Evolutionary conservation across 2,329 filamentous ascomycete genomes (phyloP).

Genomic region (Ceratocystis albifundus): DNA sequence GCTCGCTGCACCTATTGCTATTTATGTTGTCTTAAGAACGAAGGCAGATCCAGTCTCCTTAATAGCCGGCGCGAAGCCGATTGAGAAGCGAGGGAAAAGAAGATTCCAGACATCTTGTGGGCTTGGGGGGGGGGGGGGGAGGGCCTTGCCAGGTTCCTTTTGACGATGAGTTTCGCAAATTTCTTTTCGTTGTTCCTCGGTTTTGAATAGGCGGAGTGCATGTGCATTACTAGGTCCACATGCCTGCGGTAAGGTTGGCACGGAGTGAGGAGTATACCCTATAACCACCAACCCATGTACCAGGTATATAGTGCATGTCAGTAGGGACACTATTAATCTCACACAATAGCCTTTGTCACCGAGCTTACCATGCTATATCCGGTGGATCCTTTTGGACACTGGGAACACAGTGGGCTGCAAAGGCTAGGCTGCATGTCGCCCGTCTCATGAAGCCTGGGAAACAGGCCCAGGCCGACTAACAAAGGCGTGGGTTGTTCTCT

Average conservation of each 20-base stretch:
- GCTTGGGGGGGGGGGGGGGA: neutral
- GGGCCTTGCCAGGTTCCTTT: neutral
- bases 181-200: too few relatives aligned
- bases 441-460: too few relatives aligned
- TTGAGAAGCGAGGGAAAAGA: neutral
- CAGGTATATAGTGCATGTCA: neutral
- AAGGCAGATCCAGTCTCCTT: neutral
- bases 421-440: neutral
- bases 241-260: too few relatives aligned
- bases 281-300: neutral
- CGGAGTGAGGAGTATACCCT: neutral
- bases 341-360: neutral
- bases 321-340: neutral
- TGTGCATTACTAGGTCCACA: too few relatives aligned
- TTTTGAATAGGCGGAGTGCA: too few relatives aligned
- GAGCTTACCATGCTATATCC: neutral
- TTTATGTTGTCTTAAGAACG: too few relatives aligned
- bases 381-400: neutral
- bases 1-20: too few relatives aligned
- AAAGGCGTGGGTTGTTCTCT: too few relatives aligned
- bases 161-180: too few relatives aligned
- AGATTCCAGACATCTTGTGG: neutral
- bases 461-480: too few relatives aligned
- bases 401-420: neutral
- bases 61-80: neutral